Percentiles rank a stretch among this genome's conserved stretches.
phyloP scores from a whole-genome alignment of 2,329 filamentous ascomycete species.

The Scedosporium boydii region DNA sequence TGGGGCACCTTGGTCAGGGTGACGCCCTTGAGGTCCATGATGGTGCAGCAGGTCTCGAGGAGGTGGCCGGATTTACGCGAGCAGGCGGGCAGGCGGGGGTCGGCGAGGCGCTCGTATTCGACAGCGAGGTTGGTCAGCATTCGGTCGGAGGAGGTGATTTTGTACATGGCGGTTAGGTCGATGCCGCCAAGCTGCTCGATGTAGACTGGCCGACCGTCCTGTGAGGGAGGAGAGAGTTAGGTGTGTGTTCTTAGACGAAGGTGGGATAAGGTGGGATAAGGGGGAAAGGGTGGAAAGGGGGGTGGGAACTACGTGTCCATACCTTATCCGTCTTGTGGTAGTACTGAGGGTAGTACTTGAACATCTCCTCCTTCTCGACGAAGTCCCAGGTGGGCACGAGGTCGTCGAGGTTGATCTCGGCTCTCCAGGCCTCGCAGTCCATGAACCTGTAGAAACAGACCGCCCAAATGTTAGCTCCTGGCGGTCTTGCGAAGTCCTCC shows the following conservation, averaged over 20 bases:
- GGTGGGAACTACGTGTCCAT: conserved; percentile 10
- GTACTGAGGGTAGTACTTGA: conserved; percentile 93
- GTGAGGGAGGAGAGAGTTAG: neutral
- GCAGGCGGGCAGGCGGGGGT: conserved; percentile 89
- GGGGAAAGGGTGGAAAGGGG: neutral
- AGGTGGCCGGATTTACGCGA: conserved; percentile 83
- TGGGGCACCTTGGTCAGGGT: conserved; percentile 70
- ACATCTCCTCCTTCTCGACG: conserved; percentile 72
- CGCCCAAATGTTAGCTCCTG: too few species aligned
- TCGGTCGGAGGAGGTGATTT: conserved; percentile 84
- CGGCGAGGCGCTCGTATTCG: conserved; percentile 94
- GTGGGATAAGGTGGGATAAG: too few species aligned
- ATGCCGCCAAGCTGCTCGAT: conserved; percentile 94
- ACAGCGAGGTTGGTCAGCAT: conserved; percentile 95
- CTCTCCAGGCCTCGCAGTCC: conserved; percentile 84
- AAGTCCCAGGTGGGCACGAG: conserved; percentile 77
- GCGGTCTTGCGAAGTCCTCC: too few species aligned
- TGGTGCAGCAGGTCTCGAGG: conserved; percentile 94
- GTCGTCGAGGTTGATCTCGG: conserved; percentile 75
- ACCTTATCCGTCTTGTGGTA: conserved; percentile 96
- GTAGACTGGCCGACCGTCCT: conserved; percentile 96
- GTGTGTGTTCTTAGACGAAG: neutral
- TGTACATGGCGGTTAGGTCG: conserved; percentile 80
- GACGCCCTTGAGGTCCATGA: conserved; percentile 96
- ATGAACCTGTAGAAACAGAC: conserved; percentile 57